phyloP scores from a whole-genome alignment of 2,329 filamentous ascomycete genomes.

The Clonostachys byssicola region DNA sequence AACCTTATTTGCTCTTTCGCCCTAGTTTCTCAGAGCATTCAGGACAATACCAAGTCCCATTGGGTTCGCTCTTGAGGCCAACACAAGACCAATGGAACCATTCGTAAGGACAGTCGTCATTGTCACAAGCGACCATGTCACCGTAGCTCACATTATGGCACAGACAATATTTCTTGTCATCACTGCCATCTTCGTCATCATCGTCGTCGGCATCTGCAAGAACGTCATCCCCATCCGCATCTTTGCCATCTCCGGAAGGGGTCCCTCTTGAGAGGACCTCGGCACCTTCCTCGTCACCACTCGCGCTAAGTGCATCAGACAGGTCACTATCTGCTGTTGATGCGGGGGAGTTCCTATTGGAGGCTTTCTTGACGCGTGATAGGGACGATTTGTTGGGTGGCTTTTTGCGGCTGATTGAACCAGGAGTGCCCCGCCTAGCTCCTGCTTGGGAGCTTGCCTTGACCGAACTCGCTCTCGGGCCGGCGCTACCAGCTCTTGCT shows the following conservation, averaged over 20 bases:
- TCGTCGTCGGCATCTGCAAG: constrained; percentile 49
- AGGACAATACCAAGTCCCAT: constrained; percentile 65
- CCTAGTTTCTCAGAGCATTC: constrained; percentile 45
- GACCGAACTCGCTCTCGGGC: constrained; percentile 44
- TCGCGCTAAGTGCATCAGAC: constrained; percentile 56
- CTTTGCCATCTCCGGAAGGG: constrained; percentile 25
- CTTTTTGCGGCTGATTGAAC: constrained; percentile 40
- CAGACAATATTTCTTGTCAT: constrained; percentile 78
- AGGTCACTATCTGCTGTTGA: constrained; percentile 62
- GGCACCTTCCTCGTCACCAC: constrained; percentile 44
- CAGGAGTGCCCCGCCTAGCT: constrained; percentile 45
- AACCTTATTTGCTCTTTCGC: constrained; percentile 1
- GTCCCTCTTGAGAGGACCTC: constrained; percentile 23
- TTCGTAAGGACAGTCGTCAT: constrained; percentile 74
- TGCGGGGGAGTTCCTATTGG: constrained; percentile 56
- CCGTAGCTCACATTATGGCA: constrained; percentile 82
- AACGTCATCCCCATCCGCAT: constrained; percentile 45
- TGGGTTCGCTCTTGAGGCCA: constrained; percentile 63
- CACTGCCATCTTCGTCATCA: constrained; percentile 67
- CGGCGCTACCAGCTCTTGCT: constrained; percentile 53
- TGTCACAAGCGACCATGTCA: constrained; percentile 88
- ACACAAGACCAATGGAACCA: constrained; percentile 86
- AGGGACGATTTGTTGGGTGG: constrained; percentile 54
- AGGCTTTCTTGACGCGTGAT: constrained; percentile 56
- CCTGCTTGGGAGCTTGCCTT: constrained; percentile 34